phyloP scores from a whole-genome alignment of 148 eudicot species.

The Chenopodium formosanum region DNA sequence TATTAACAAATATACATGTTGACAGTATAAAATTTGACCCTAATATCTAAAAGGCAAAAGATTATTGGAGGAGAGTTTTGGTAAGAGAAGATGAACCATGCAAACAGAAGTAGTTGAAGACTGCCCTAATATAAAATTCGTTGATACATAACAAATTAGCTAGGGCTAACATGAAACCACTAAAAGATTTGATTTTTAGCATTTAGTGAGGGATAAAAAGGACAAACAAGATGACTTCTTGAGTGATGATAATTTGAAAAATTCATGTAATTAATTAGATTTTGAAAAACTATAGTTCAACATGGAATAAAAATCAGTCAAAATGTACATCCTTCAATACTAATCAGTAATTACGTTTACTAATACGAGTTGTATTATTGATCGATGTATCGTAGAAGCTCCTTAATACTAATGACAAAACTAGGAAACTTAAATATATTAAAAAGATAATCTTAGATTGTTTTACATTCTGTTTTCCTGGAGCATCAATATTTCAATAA shows the following conservation, averaged over 20 bases:
- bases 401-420: slow-evolving; percentile 4
- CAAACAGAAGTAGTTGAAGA: slow-evolving; percentile 40
- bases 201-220: not conserved
- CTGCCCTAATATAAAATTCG: slow-evolving; percentile 16
- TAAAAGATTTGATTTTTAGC: not conserved
- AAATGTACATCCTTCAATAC: not conserved
- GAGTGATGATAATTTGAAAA: slow-evolving; percentile 28
- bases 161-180: slow-evolving; percentile 9
- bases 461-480: not conserved
- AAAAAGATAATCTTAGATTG: not conserved
- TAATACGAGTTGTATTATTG: not conserved
- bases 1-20: slow-evolving; percentile 15
- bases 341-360: not conserved
- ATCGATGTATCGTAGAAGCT: slow-evolving; percentile 17
- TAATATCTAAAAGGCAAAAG: slow-evolving; percentile 13
- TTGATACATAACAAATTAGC: not conserved
- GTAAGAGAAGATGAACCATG: slow-evolving; percentile 51
- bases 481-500: not conserved
- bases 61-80: slow-evolving; percentile 30
- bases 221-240: slow-evolving; percentile 39
- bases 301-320: not conserved
- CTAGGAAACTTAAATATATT: not conserved
- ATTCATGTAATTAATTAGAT: slow-evolving; percentile 12
- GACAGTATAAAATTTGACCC: not conserved
- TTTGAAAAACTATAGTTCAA: slow-evolving; percentile 2